Base-by-base conservation (phyloP, 345 rosid genomes). In the Aegle marmelos region DNA sequence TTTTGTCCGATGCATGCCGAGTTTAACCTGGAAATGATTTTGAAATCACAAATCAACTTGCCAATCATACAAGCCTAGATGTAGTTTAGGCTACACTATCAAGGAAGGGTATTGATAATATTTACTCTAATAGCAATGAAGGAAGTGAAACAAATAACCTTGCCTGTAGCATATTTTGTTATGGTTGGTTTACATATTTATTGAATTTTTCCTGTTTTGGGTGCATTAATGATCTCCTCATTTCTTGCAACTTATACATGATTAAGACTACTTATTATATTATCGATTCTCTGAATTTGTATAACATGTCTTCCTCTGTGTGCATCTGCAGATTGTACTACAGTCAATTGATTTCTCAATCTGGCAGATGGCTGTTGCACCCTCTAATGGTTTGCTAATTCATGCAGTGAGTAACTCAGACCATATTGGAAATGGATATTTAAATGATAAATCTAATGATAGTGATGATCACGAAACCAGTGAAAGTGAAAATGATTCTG, bases 281-380 rank as follows among this genome's bases (percentile, higher is more conserved):
- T 70, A 3, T 31, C 57, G 1, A 19, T 62, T 31, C 27, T 9
- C n/a, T 13, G 28, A 60, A n/a, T 34, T 6, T 56, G 31, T 19
- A 13, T 75, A 50, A 75, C 59, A 13, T 75, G 17, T 57, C n/a
- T 58, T 79, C 53, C 77, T 70, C 48, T 70, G 14, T 75, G 70
- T 79, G 56, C 64, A 6, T 39, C 16, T 79, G 85, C 90, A 95
- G 98, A 85, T 81, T 86, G 92, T 89, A 59, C 84, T 95, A 25
- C 90, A 93, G 78, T 86, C 97, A 9, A 92, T 84, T 82, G 98
- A 92, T 68, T 81, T 82, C 71, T 88, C 99, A 67, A 92, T 95
- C 81, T 95, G 99, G 98, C 98, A 93, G 85, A 91, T 93, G 93
- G 93, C 98, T 39, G 83, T 91, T 69, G 86, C 92, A 54, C 96